Conservation (phyloP, 441 rosid genomes). For the Mallotus japonicus region DNA sequence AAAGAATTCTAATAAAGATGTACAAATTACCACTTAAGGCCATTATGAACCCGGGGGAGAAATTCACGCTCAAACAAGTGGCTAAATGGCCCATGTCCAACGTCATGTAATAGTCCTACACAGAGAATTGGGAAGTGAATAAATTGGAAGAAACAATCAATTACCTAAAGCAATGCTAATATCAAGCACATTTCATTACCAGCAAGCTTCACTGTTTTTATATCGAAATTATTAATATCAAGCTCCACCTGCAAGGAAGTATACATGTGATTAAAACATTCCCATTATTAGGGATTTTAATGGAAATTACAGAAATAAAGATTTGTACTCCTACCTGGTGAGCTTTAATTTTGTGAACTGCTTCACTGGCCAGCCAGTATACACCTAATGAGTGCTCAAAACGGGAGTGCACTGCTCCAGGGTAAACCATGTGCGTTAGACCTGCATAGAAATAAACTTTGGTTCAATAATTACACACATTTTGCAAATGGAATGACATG, state of each 20-base stretch:
- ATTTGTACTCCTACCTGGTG: conserved; percentile 42
- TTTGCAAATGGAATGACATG: background rate
- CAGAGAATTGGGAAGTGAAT: conserved; percentile 2
- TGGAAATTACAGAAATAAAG: conserved; percentile 14
- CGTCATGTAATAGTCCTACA: conserved; percentile 75
- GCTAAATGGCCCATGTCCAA: conserved; percentile 84
- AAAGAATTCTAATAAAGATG: background rate
- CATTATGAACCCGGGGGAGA: conserved; percentile 46
- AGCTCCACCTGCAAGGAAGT: conserved; percentile 50
- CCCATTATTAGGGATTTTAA: conserved; percentile 10
- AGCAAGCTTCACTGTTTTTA: conserved; percentile 64
- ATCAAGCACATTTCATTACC: conserved; percentile 36
- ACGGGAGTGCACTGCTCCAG: conserved; percentile 80
- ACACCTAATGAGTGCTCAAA: conserved; percentile 81
- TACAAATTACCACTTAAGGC: conserved; percentile 42
- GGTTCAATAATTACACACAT: background rate
- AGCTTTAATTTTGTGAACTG: conserved; percentile 43
- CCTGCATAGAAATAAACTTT: conserved; percentile 35
- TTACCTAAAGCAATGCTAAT: background rate
- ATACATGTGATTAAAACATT: conserved; percentile 19
- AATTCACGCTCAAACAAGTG: conserved; percentile 64
- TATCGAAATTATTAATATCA: conserved; percentile 45
- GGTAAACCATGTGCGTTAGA: conserved; percentile 55
- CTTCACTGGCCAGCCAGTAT: conserved; percentile 57
- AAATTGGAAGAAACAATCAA: conserved; percentile 9